Base-by-base conservation (phyloP, 1,284 basidiomycete genomes). In the Mycosarcoma maydis region DNA sequence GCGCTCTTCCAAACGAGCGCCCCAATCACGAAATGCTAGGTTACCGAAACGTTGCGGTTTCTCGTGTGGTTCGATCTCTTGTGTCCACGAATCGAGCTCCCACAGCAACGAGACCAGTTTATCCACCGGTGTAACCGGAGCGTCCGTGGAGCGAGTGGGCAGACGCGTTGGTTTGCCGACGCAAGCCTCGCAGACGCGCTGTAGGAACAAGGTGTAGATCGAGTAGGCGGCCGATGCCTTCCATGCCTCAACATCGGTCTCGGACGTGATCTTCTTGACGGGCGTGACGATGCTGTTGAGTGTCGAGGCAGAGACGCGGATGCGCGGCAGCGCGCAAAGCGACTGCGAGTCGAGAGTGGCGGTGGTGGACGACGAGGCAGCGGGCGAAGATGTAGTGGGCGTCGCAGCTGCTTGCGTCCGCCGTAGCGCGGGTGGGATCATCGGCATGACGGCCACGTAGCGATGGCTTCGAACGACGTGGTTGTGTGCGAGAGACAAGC, bases 21-120 rank as follows among this genome's bases (percentile, higher is more conserved):
- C 91, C 90, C 94, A 98, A 7, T 87, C 87, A 47, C 94, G 86
- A 80, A 98, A 98, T 0, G 92, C 90, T 7, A 93, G 86, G 82
- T 98, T 98, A 3, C 95, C 96, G 76, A 95, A 99, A 1, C 96
- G 87, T 78, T 98, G 96, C 2, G 91, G 89, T 6, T 88, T 88
- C n/a, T 87, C 83, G 4, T 88, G 85, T 0, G 90, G 88, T 4
- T 92, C 92, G 11, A 94, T 91, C 29, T 90, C 88, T 42, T 90
- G 87, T 11, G 94, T 89, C 92, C 92, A 94, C 1, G 69, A 59
- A 69, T 89, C 87, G 46, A 97, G 83, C n/a, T 84, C 84, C 56
- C 90, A 87, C 4, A 98, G 85, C 51, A 94, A 82, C 1, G 62
- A 57, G 3, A 92, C 73, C 5, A 89, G 83, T 36, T 77, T 80